These are phyloP conservation scores for Linaria vulgaris DNA, from an alignment of 257 asterid genomes.

Conservation along the genomic window DNA sequence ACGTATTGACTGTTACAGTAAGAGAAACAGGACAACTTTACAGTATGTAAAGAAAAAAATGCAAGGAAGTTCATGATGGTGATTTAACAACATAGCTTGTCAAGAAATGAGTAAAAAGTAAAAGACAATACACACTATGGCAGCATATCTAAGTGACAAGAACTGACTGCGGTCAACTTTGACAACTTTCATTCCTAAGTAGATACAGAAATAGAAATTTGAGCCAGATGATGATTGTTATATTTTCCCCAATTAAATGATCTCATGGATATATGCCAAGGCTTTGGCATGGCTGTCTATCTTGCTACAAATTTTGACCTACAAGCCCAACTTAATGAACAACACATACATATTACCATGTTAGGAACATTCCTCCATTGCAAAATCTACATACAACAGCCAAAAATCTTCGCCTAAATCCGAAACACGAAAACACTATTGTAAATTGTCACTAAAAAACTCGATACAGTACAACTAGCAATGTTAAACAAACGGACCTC, in stretches of 20 bases:
- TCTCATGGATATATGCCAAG: background rate
- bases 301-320: constrained; percentile 21
- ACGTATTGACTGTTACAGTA: background rate
- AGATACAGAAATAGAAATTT: background rate
- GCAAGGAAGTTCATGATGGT: constrained; percentile 13
- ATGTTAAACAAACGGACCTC: too few species aligned
- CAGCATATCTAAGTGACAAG: background rate
- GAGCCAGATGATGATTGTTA: constrained; percentile 6
- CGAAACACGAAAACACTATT: background rate
- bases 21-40: background rate
- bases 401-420: background rate
- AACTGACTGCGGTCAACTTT: background rate
- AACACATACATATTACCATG: constrained; percentile 9
- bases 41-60: constrained; percentile 5
- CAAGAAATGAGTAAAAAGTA: constrained; percentile 8
- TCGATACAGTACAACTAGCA: constrained; percentile 17
- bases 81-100: constrained; percentile 11
- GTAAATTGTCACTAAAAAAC: constrained; percentile 25
- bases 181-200: constrained; percentile 12
- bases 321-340: constrained; percentile 6
- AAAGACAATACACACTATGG: background rate
- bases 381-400: constrained; percentile 4
- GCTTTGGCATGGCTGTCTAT: background rate
- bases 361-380: constrained; percentile 7
- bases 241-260: constrained; percentile 3